Evolutionary conservation across 2,329 filamentous ascomycete genomes (phyloP), one percentile per base, ranked within the genome.

Genomic region (Verticillium zaregamsianum): DNA sequence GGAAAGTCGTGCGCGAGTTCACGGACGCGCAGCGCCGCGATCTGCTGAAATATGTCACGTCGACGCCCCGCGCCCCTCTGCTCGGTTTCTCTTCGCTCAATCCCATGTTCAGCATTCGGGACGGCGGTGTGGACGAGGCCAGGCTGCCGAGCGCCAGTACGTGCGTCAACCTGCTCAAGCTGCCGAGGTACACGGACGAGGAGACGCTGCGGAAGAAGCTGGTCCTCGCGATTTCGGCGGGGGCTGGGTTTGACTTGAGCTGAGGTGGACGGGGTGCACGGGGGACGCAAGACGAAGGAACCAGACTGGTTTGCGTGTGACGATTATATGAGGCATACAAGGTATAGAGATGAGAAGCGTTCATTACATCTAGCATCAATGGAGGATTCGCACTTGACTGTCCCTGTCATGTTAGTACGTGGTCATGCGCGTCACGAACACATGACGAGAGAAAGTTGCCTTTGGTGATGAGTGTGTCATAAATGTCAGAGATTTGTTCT

Each of bases 1-100:
- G 95, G 95, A 83, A 91, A 65, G 93, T 96, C 57, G 89, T 99
- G 88, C 82, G 86, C 61, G 79, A 80, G 3, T 84, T 99, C 64
- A 82, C 82, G 11, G 93, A 97, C 69, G 81, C 81, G 25, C 91
- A 98, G 72, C 84, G 92, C 3, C 83, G 93, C 28, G 91, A 93
- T 61, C 91, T 99, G 63, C 83, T 99, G 66, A 97, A 97, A 71
- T 99, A 97, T 68, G 95, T 98, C 56, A 99, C 93, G 5, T 94
- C 90, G 32, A 97, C 95, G 11, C 94, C 95, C 0, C 83, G 95
- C 40, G 94, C 93, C 33, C 95, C 95, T 3, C 78, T 99, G 55
- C 78, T 98, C 3, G 95, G 95, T 0, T 99, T 99, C 72, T 86
- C 87, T 20, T 90, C 95, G 70, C 78, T 99, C 66, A 90, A 89